Base-by-base conservation (phyloP, 805 yeast genomes). In the Candida hispaniensis region DNA sequence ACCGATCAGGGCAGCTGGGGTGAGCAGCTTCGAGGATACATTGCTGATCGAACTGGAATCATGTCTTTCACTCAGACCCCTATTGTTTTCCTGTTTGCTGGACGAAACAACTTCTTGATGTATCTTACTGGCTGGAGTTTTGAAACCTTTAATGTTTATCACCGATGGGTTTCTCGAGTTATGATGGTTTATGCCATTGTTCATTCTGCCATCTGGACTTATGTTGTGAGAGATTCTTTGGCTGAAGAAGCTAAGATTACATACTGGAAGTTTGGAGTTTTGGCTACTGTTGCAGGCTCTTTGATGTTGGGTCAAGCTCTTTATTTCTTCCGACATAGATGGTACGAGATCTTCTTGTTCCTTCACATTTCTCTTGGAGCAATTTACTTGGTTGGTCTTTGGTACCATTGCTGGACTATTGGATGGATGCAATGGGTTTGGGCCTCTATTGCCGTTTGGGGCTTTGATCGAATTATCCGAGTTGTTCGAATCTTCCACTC, bases 391-490 rank as follows among this genome's bases (percentile, higher is more conserved):
- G 62, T 64, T 6, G 70, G 71, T 38, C 66, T 71, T 34, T 78
- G 74, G 67, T 61, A 61, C 28, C 93, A 81, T 51, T 30, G 49
- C 22, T 29, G 38, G 47, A 66, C 45, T 47, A 61, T 71, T 26
- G 75, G 75, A 0, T 73, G 72, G 65, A 63, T 63, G 44, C 66
- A 64, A 40, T 72, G 71, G 49, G 49, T 71, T 4, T 71, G 70
- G 41, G 64, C 69, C 4, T 53, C 76, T 5, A 65, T 70, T 43
- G 73, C 67, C 0, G 56, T 81, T 2, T 81, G 93, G 93, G 64
- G 61, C 1, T 60, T 67, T 39, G 91, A 81, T 48, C 64, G 83
- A 49, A 30, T 71, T 1, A 43, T 74, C n/a, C 66, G 93, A 44
- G 39, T 74, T 9, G 55, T 62, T 1, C 64, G 79, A 36, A 54